Percentiles rank a stretch among this genome's conserved stretches.
Evolutionary conservation across 1,139 yeast genomes (phyloP).

Genomic region (Magnusiomyces fungicola): DNA sequence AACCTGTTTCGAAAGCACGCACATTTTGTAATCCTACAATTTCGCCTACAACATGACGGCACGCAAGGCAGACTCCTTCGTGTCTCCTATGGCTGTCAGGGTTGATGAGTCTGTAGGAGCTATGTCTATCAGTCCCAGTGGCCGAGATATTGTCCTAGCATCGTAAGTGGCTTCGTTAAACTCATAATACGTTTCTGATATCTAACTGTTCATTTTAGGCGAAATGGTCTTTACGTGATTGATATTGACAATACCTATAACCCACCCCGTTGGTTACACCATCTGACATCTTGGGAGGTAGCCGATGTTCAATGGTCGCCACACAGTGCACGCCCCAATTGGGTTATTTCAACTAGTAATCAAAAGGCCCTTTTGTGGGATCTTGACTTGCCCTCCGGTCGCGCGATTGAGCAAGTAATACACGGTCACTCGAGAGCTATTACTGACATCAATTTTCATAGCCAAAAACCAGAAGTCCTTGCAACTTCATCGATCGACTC

Average conservation of each 20-base stretch:
- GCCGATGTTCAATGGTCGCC: constrained; percentile 99
- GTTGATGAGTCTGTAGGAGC: constrained; percentile 95
- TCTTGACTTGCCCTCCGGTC: constrained; percentile 61
- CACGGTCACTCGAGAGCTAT: constrained; percentile 92
- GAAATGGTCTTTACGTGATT: constrained; percentile 80
- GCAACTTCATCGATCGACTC: constrained; percentile 95
- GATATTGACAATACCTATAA: constrained; percentile 93
- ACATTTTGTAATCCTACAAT: no score
- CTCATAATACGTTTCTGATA: not conserved
- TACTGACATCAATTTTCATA: constrained; percentile 91
- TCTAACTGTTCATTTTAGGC: constrained; percentile 35
- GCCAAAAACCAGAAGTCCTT: constrained; percentile 74
- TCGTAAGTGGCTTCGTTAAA: constrained; percentile 37
- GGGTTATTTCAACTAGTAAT: constrained; percentile 92
- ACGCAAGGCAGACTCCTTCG: not conserved
- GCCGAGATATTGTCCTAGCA: constrained; percentile 89
- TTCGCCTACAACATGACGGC: no score
- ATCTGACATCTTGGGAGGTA: constrained; percentile 94
- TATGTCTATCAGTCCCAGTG: constrained; percentile 85
- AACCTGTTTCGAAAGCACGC: no score
- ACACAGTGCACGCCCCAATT: constrained; percentile 68
- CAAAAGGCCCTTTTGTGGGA: constrained; percentile 96
- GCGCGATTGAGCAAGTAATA: constrained; percentile 77
- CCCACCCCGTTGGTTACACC: constrained; percentile 90
- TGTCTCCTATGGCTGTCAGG: constrained; percentile 48